Conservation (phyloP, 73 alveolate species). For the Symbiodinium pilosum region DNA sequence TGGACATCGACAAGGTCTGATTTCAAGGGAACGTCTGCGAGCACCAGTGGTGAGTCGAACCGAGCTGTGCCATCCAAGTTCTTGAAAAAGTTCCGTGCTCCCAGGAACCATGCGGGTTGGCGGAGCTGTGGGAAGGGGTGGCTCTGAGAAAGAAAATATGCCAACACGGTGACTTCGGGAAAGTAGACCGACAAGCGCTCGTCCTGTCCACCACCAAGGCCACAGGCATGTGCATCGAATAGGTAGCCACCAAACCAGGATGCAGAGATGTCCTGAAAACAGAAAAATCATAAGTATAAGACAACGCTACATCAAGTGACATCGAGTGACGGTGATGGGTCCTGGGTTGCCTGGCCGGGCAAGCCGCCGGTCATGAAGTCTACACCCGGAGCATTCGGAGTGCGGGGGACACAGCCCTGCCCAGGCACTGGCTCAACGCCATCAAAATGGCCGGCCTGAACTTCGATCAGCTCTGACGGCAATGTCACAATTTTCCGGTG, state of each 20-base stretch:
- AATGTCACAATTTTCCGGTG: not conserved
- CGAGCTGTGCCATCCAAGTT: constrained; percentile 76
- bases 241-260: constrained; percentile 82
- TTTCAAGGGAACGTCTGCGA: constrained; percentile 53
- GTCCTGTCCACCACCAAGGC: constrained; percentile 85
- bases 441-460: constrained; percentile 13
- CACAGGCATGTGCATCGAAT: constrained; percentile 57
- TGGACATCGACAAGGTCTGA: constrained; percentile 31
- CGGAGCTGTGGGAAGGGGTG: constrained; percentile 50
- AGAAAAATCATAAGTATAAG: no score
- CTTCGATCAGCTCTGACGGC: not conserved
- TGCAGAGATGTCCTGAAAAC: constrained; percentile 70
- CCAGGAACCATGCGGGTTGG: constrained; percentile 78
- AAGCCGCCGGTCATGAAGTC: constrained; percentile 72
- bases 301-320: no score
- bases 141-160: constrained; percentile 55
- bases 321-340: no score
- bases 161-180: constrained; percentile 54
- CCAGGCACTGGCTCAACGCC: constrained; percentile 33
- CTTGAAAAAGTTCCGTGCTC: constrained; percentile 73
- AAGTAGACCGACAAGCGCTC: constrained; percentile 79
- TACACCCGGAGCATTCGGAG: constrained; percentile 38
- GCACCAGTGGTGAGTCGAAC: constrained; percentile 36
- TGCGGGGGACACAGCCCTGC: constrained; percentile 24
- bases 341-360: constrained; percentile 33